Base-by-base conservation (phyloP, 1,139 yeast genomes). In the Wickerhamiella pararugosa region DNA sequence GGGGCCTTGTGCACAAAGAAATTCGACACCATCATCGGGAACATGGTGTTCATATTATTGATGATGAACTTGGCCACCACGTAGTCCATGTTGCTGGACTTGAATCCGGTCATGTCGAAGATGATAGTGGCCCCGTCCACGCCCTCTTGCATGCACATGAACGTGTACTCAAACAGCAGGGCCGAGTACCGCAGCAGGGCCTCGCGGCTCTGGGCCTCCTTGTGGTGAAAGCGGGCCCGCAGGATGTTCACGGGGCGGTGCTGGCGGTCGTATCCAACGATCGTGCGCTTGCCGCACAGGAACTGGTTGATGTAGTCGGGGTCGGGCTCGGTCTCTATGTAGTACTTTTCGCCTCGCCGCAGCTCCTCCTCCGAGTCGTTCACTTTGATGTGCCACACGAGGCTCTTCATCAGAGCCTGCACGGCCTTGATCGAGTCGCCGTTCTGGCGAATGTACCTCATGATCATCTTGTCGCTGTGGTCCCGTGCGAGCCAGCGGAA, bases 1-100 rank as follows among this genome's bases (percentile, higher is more conserved):
- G 95, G 95, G 0, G 94, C 94, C 51, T 79, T 79, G 62, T 84
- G 93, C 48, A 84, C 75, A 53, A 81, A 67, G 41, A 84, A 61
- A 42, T 71, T 71, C 15, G 90, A 90, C 40, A 84, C 67, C 42
- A 79, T 75, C 60, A 83, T 94, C 0, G 95, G 94, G 57, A 82
- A 84, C 56, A 82, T 84, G 0, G 84, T 83, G 62, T 84, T 93
- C 56, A 83, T 81, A 46, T 82, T 75, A 43, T 72, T 69, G 46
- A 81, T 74, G 61, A 84, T 70, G 60, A 79, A 83, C 59, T 79
- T 79, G 41, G 83, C 84, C 4, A 92, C 83, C 6, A 71, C 67
- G 54, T 79, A 79, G 61, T 84, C 95, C 43, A 41, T 41, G 11
- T 37, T 41, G 15, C 7, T 10, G 8, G 25, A 29, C 32, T 26